Evolutionary conservation across 106 monocot species (phyloP).

Genomic region (Dioscorea alata): DNA sequence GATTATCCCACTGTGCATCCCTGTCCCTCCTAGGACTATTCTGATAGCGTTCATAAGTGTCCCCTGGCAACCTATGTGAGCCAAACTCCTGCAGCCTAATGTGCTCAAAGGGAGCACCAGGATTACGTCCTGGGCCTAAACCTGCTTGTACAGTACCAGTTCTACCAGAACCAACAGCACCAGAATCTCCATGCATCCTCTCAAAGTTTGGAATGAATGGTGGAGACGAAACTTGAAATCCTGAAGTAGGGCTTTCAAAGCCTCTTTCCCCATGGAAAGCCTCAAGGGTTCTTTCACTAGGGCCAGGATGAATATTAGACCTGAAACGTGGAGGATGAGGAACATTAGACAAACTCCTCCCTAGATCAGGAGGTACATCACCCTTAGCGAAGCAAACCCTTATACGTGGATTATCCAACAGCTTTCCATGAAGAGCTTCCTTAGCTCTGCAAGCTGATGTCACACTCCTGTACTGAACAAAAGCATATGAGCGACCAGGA

Average conservation of each 20-base stretch:
- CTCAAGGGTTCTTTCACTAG: slow-evolving; percentile 24
- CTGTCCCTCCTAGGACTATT: slow-evolving; percentile 44
- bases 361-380: slow-evolving; percentile 43
- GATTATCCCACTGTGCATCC: slow-evolving; percentile 26
- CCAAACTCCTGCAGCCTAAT: slow-evolving; percentile 31
- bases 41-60: slow-evolving; percentile 31
- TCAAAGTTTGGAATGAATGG: slow-evolving; percentile 22
- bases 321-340: slow-evolving; percentile 17
- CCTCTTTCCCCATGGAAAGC: slow-evolving; percentile 22
- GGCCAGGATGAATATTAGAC: slow-evolving; percentile 19
- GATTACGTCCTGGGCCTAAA: slow-evolving; percentile 13
- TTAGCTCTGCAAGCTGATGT: slow-evolving; percentile 83
- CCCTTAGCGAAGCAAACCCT: slow-evolving; percentile 75
- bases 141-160: slow-evolving; percentile 12
- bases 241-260: slow-evolving; percentile 42
- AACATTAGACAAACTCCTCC: slow-evolving; percentile 15
- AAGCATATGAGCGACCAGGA: slow-evolving; percentile 85
- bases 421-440: slow-evolving; percentile 88
- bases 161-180: slow-evolving; percentile 16
- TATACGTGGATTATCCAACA: slow-evolving; percentile 79
- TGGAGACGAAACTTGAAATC: slow-evolving; percentile 45
- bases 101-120: slow-evolving; percentile 23
- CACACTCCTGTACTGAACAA: slow-evolving; percentile 62
- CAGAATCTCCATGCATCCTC: slow-evolving; percentile 34
- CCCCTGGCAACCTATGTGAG: slow-evolving; percentile 33